Base-by-base conservation (phyloP, 345 rosid genomes). In the Murraya koenigii region DNA sequence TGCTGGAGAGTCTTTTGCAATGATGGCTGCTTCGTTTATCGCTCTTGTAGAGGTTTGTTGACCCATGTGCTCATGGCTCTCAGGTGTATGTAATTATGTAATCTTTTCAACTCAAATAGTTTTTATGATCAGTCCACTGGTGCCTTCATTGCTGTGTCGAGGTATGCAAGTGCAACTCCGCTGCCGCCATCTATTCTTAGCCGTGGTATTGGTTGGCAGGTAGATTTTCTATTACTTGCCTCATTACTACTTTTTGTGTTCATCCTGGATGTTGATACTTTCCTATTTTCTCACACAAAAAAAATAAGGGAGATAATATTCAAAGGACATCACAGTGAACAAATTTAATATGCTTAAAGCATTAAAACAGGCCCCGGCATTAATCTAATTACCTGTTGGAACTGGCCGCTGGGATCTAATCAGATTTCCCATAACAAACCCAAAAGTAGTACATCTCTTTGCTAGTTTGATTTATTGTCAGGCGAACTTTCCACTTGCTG, bases 191-290 rank as follows among this genome's bases (percentile, higher is more conserved):
- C 99, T 60, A 83, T 95, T 75, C 91, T 95, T 52, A 95, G 98
- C 89, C 98, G 97, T 5, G 99, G 99, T 26, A 86, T 95, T 73
- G 97, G 99, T 82, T 95, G 99, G 99, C 99, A 95, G 98, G 99
- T 95, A 55, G 23, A 36, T 39, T 71, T 71, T 75, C 19, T 70
- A 44, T 49, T 39, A 49, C 58, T 62, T 68, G 19, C 13, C 56
- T 52, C 47, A 9, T 74, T 17, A 5, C 33, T 17, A 5, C 33
- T 9, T 49, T 49, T 78, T 36, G 58, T 60, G 39, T 9, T 66
- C 33, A 6, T 26, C 68, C 8, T 54, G 26, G 10, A 55, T 65
- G 38, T 55, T 74, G 13, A 26, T 26, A n/a, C 9, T 2, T 65
- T 52, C 70, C 14, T 55, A 36, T 38, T 58, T 28, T 19, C 58